Evolutionary conservation across 2,329 filamentous ascomycete species (phyloP).

Genomic region (Aspergillus sp.): DNA sequence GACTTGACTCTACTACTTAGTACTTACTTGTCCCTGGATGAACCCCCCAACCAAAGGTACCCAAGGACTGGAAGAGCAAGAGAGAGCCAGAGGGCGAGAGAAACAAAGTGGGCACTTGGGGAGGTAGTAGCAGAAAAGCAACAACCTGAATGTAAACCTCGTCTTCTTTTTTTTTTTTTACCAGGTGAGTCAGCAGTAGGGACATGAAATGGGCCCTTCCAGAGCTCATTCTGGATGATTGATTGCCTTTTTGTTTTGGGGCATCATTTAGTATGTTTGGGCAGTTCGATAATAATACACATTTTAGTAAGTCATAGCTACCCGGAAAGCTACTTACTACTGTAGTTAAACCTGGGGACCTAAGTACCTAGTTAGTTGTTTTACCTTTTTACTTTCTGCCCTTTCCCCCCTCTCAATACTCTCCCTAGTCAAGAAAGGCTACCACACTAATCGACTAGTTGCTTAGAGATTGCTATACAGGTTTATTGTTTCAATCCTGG

Average conservation of each 20-base stretch:
- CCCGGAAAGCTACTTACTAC: not conserved
- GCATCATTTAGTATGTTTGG: too few relatives aligned
- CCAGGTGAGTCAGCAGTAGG: not conserved
- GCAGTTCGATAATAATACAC: too few relatives aligned
- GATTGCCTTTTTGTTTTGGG: too few relatives aligned
- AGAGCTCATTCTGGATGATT: constrained; percentile 3
- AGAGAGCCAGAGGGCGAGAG: too few relatives aligned
- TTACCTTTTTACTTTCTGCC: too few relatives aligned
- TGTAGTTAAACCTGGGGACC: not conserved
- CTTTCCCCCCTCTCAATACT: too few relatives aligned
- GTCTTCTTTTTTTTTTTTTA: not conserved
- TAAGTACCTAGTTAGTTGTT: too few relatives aligned
- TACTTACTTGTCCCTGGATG: not conserved
- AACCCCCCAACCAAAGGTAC: not conserved
- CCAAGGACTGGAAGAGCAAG: not conserved
- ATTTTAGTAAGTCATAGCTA: not conserved
- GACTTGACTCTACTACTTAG: not conserved
- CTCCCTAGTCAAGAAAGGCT: not conserved
- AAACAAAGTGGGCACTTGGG: too few relatives aligned
- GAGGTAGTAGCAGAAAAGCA: not conserved
- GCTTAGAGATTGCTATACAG: not conserved
- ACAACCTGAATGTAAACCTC: too few relatives aligned
- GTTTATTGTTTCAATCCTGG: constrained; percentile 16
- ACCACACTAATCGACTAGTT: not conserved
- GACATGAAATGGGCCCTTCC: constrained; percentile 9